Conservation (phyloP, 768 basidiomycete genomes). For the Trametopsis cervina region DNA sequence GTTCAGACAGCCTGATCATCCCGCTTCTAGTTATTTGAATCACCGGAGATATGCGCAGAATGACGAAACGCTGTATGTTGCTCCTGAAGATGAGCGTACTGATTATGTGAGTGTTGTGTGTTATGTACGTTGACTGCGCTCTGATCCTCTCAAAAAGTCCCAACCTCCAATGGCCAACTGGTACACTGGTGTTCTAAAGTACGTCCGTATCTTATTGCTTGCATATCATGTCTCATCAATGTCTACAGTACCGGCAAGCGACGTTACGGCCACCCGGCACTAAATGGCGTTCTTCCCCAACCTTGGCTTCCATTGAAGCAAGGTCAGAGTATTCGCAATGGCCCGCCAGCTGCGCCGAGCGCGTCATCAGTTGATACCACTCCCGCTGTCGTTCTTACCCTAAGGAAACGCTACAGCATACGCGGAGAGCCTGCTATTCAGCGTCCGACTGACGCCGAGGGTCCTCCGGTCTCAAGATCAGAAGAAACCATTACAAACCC, state of each 20-base stretch:
- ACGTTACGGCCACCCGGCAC: conserved; percentile 91
- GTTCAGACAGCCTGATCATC: not conserved
- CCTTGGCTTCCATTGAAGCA: conserved; percentile 94
- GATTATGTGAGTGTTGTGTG: conserved; percentile 59
- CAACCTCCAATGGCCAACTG: conserved; percentile 97
- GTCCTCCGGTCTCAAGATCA: conserved; percentile 4
- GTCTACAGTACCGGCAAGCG: conserved; percentile 77
- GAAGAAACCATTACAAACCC: conserved; percentile 37
- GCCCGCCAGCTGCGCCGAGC: conserved; percentile 29
- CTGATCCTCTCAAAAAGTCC: conserved; percentile 51
- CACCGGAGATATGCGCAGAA: conserved; percentile 86
- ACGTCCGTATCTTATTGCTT: conserved; percentile 16
- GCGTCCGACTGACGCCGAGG: conserved; percentile 3
- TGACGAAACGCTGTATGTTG: conserved; percentile 92
- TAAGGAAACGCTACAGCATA: conserved; percentile 64
- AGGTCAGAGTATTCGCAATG: conserved; percentile 68
- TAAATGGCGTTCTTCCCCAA: conserved; percentile 87
- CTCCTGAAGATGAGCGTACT: conserved; percentile 87
- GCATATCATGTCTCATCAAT: conserved; percentile 8
- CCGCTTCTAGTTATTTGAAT: conserved; percentile 60
- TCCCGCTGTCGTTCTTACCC: conserved; percentile 74
- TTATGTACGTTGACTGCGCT: too few relatives aligned
- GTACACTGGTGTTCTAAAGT: conserved; percentile 92
- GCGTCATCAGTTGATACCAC: conserved; percentile 34
- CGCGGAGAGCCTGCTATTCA: conserved; percentile 26